phyloP scores from a whole-genome alignment of 1,284 basidiomycete species.

The Pseudozyma tsukubaensis region DNA sequence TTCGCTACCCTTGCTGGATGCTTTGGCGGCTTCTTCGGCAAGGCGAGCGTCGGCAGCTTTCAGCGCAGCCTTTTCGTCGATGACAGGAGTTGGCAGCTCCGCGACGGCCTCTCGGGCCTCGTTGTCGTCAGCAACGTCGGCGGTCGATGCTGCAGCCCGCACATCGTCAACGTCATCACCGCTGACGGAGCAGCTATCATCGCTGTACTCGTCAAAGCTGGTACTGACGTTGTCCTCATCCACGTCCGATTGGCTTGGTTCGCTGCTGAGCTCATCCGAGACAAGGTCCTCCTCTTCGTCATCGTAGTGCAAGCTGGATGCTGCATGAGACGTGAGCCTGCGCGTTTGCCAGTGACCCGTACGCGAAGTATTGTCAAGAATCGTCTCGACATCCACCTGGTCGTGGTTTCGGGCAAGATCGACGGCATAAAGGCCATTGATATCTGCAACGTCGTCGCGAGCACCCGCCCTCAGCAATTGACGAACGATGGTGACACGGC shows the following conservation, averaged over 20 bases:
- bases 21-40: constrained; percentile 1
- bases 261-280: constrained; percentile 52
- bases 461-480: constrained; percentile 83
- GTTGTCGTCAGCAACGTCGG: constrained; percentile 15
- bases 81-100: constrained; percentile 26
- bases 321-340: constrained; percentile 33
- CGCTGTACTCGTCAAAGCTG: constrained; percentile 55
- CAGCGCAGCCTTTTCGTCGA: constrained; percentile 38
- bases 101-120: constrained; percentile 36
- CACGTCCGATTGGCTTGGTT: constrained; percentile 48
- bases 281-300: constrained; percentile 34
- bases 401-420: constrained; percentile 79
- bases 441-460: constrained; percentile 79
- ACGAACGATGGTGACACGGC: constrained; percentile 77
- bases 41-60: constrained; percentile 26
- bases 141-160: background rate
- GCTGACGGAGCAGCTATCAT: constrained; percentile 29
- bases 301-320: constrained; percentile 62
- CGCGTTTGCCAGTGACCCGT: constrained; percentile 48
- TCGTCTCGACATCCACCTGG: constrained; percentile 70
- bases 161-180: constrained; percentile 28
- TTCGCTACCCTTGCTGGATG: background rate
- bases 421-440: constrained; percentile 80
- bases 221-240: constrained; percentile 65
- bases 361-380: constrained; percentile 62